phyloP scores from a whole-genome alignment of 2,329 filamentous ascomycete genomes.

The Fusarium liriodendri region DNA sequence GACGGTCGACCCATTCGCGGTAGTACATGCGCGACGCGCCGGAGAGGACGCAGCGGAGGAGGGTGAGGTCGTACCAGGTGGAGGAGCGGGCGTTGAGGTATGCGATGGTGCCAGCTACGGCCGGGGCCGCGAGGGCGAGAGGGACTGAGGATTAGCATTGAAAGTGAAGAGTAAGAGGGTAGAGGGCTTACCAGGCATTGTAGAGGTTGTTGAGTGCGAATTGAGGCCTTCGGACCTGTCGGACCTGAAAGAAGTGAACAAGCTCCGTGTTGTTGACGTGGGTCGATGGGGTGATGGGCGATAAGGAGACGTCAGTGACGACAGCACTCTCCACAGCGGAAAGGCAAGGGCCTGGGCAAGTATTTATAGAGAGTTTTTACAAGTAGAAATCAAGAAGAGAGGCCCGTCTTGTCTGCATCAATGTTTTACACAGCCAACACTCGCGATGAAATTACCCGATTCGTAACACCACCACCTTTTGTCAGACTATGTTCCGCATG shows the following conservation, averaged over 20 bases:
- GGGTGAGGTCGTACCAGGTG: conserved; percentile 72
- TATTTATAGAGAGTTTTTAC: not conserved
- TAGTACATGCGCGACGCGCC: conserved; percentile 55
- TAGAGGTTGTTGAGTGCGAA: not conserved
- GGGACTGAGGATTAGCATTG: conserved; percentile 55
- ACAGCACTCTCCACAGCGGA: conserved; percentile 27
- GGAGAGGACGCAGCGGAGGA: conserved; percentile 67
- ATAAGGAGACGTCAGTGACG: conserved; percentile 29
- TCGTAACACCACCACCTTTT: not conserved
- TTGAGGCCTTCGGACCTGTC: not conserved
- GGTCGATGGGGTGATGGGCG: conserved; percentile 33
- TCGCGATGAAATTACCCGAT: not conserved
- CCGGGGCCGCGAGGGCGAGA: conserved; percentile 66
- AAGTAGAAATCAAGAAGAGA: not conserved
- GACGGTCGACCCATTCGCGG: conserved; percentile 66
- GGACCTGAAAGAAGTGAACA: not conserved
- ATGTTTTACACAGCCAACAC: not conserved
- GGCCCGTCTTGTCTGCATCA: not conserved
- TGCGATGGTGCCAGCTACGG: conserved; percentile 74
- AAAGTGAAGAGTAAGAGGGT: not conserved
- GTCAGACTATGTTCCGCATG: not conserved
- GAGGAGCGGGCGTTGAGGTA: conserved; percentile 81
- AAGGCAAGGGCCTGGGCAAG: not conserved
- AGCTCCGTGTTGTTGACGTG: conserved; percentile 19
- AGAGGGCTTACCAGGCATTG: conserved; percentile 32